A percentile compares a stretch with the other conserved stretches of the same genome.
phyloP scores from a whole-genome alignment of 768 basidiomycete species.

The Gautieria morchelliformis region DNA sequence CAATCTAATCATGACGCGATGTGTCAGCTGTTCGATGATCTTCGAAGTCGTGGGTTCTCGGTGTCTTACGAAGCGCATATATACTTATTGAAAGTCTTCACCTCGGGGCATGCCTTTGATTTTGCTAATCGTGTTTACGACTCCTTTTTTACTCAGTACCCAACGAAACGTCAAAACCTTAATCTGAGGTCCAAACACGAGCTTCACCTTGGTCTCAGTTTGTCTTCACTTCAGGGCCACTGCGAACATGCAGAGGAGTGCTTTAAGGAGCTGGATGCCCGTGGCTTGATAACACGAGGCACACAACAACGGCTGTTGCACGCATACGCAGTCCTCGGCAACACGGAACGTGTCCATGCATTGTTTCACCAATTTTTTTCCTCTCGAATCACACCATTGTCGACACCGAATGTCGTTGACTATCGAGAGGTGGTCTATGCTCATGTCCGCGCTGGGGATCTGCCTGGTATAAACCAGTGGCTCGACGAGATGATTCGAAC shows the following conservation, averaged over 20 bases:
- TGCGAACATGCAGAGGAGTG: constrained; percentile 31
- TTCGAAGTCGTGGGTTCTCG: constrained; percentile 28
- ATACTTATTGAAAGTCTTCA: constrained; percentile 34
- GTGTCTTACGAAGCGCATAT: constrained; percentile 23
- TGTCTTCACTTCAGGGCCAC: constrained; percentile 47
- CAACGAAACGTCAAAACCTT: constrained; percentile 1
- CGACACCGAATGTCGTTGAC: constrained; percentile 37
- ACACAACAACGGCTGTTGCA: constrained; percentile 44
- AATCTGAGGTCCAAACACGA: constrained; percentile 11
- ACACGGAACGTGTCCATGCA: constrained; percentile 29
- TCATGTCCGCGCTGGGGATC: constrained; percentile 36
- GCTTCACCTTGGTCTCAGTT: constrained; percentile 38
- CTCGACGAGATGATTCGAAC: constrained; percentile 39
- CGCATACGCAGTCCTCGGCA: constrained; percentile 40
- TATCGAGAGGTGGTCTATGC: constrained; percentile 51
- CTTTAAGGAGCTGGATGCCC: constrained; percentile 28
- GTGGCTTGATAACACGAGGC: constrained; percentile 16
- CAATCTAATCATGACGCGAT: background rate
- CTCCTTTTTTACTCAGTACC: constrained; percentile 28
- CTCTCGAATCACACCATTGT: constrained; percentile 18
- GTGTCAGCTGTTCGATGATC: constrained; percentile 17
- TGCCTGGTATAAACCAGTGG: constrained; percentile 43
- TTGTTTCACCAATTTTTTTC: constrained; percentile 53
- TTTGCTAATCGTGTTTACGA: constrained; percentile 27
- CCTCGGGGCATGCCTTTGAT: constrained; percentile 26